These are phyloP conservation scores for Quercus aquifolioides DNA, from an alignment of 306 rosid species.

Conservation along the genomic window DNA sequence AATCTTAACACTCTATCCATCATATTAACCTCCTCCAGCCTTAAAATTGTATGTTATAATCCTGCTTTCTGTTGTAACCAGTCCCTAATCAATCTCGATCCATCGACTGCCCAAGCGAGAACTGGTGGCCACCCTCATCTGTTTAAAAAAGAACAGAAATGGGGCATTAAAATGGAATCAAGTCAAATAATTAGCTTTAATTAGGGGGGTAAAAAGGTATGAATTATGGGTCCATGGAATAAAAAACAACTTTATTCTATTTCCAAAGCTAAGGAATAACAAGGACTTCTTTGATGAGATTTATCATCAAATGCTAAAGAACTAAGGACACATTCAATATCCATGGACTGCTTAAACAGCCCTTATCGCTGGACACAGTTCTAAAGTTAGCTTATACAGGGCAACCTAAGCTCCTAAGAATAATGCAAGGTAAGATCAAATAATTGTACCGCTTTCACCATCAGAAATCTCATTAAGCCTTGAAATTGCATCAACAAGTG, in stretches of 20 bases:
- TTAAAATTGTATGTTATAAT: neutral
- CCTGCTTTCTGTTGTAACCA: neutral
- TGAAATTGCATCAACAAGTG: conserved; percentile 80
- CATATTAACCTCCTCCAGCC: conserved; percentile 10
- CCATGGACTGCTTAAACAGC: neutral
- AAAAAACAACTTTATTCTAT: neutral
- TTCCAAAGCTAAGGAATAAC: neutral
- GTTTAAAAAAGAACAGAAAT: conserved; percentile 7
- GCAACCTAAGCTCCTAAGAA: conserved; percentile 5
- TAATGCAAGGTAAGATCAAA: neutral
- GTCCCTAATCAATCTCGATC: conserved; percentile 35
- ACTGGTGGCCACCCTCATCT: conserved; percentile 61
- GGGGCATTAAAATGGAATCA: conserved; percentile 4
- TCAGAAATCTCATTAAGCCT: conserved; percentile 77
- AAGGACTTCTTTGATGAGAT: neutral
- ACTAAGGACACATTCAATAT: neutral
- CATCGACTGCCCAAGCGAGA: conserved; percentile 49
- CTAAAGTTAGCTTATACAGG: neutral
- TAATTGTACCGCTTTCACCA: conserved; percentile 73
- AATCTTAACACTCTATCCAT: conserved; percentile 13
- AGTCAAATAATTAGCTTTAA: neutral
- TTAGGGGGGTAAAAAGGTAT: neutral
- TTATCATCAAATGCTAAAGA: neutral
- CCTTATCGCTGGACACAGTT: neutral
- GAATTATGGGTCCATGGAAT: no score